These are phyloP conservation scores for Barnettozyma californica DNA, from an alignment of 805 yeast genomes.

Conservation along the genomic window DNA sequence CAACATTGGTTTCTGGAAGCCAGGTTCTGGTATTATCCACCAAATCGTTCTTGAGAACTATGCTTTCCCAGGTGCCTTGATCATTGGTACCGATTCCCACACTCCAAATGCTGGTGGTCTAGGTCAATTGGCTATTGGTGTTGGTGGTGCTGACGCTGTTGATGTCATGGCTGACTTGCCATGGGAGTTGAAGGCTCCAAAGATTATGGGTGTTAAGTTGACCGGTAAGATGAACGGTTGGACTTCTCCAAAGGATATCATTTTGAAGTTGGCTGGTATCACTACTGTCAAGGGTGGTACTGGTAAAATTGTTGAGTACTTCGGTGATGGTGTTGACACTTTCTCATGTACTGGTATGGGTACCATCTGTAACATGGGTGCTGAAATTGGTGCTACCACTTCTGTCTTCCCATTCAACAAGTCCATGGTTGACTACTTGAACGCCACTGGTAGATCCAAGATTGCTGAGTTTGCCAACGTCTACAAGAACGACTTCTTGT, in stretches of 20 bases:
- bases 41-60: slow-evolving; percentile 95
- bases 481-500: slow-evolving; percentile 59
- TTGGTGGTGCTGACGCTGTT: slow-evolving; percentile 99
- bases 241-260: slow-evolving; percentile 96
- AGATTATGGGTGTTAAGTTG: slow-evolving; percentile 88
- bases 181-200: slow-evolving; percentile 98
- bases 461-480: slow-evolving; percentile 76
- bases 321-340: slow-evolving; percentile 89
- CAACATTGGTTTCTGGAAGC: slow-evolving; percentile 98
- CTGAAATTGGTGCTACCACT: slow-evolving; percentile 98
- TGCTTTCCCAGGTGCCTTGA: slow-evolving; percentile 95
- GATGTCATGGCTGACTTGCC: slow-evolving; percentile 92
- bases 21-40: slow-evolving; percentile 98
- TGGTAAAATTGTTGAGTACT: slow-evolving; percentile 93
- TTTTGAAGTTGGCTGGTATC: slow-evolving; percentile 87
- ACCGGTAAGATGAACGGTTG: slow-evolving; percentile 91
- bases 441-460: slow-evolving; percentile 79
- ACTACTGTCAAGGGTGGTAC: slow-evolving; percentile 98
- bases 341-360: slow-evolving; percentile 99
- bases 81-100: slow-evolving; percentile 96
- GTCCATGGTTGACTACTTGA: slow-evolving; percentile 80
- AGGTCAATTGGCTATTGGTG: slow-evolving; percentile 97
- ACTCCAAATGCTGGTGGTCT: slow-evolving; percentile 98
- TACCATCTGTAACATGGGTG: slow-evolving; percentile 99
- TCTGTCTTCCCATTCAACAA: slow-evolving; percentile 95